Conservation (phyloP, 371 early-diverging fungal species). For the Mucor velutinosus region DNA sequence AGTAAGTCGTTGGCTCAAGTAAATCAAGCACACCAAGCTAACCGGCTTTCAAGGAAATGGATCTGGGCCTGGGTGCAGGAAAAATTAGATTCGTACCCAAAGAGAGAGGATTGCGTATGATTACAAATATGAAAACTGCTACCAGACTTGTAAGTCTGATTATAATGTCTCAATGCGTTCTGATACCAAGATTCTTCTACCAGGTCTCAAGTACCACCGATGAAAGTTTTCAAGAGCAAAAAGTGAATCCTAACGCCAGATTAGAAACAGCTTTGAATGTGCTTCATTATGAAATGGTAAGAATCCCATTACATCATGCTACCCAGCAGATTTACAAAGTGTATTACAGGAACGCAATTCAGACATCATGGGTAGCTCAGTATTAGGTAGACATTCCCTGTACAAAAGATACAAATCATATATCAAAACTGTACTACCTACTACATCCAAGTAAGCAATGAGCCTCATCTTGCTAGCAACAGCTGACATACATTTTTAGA, state of each 20-base stretch:
- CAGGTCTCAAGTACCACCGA: not conserved
- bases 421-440: conserved; percentile 21
- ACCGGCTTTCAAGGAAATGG: not conserved
- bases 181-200: not conserved
- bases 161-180: not conserved
- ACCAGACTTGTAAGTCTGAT: conserved; percentile 11
- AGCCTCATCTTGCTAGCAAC: not conserved
- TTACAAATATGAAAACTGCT: conserved; percentile 33
- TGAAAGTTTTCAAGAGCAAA: not conserved
- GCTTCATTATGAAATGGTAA: conserved; percentile 50
- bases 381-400: conserved; percentile 59
- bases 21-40: not conserved
- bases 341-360: conserved; percentile 17
- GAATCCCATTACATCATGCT: not conserved
- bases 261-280: conserved; percentile 24
- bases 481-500: not conserved
- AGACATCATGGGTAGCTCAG: conserved; percentile 47
- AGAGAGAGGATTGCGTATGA: conserved; percentile 11
- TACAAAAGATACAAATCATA: conserved; percentile 53
- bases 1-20: not conserved
- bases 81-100: conserved; percentile 14
- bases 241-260: not conserved
- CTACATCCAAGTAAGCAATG: conserved; percentile 7
- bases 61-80: conserved; percentile 8
- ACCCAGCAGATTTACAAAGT: not conserved